Percentiles rank a stretch among this genome's conserved stretches.
Conservation (phyloP, 345 rosid species). For the Trapa incisa region DNA sequence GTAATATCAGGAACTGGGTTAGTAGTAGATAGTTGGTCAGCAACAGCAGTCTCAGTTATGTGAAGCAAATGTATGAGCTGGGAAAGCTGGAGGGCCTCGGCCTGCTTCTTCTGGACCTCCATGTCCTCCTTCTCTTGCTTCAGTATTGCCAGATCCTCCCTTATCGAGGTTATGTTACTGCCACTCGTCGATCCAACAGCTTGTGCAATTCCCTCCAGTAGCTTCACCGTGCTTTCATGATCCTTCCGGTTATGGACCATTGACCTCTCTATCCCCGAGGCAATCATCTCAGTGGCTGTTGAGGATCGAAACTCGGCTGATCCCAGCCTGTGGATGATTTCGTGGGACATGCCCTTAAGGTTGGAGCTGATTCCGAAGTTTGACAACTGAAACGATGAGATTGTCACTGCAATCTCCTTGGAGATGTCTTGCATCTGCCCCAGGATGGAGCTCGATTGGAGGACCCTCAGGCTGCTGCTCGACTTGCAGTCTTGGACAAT, state of each 20-base stretch:
- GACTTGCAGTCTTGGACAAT: constrained; percentile 27
- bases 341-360: constrained; percentile 19
- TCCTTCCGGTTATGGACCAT: constrained; percentile 16
- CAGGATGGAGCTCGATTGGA: constrained; percentile 18
- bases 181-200: constrained; percentile 24
- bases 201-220: constrained; percentile 29
- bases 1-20: constrained; percentile 6
- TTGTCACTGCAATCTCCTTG: constrained; percentile 30
- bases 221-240: constrained; percentile 21
- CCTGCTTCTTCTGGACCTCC: constrained; percentile 41
- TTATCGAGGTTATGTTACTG: constrained; percentile 17
- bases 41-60: constrained; percentile 22
- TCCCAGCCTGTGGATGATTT: constrained; percentile 15
- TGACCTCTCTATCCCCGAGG: constrained; percentile 24
- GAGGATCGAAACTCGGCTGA: constrained; percentile 25
- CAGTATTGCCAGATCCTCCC: constrained; percentile 26
- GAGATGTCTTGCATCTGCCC: constrained; percentile 22
- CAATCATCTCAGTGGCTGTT: constrained; percentile 17
- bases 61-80: constrained; percentile 30
- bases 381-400: constrained; percentile 30
- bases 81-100: constrained; percentile 35
- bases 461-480: constrained; percentile 23
- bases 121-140: constrained; percentile 35
- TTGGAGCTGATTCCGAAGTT: constrained; percentile 25
- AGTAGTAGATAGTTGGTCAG: constrained; percentile 10